Base-by-base conservation (phyloP, 164 flowering plant species). In the Paratinospora sagittata region DNA sequence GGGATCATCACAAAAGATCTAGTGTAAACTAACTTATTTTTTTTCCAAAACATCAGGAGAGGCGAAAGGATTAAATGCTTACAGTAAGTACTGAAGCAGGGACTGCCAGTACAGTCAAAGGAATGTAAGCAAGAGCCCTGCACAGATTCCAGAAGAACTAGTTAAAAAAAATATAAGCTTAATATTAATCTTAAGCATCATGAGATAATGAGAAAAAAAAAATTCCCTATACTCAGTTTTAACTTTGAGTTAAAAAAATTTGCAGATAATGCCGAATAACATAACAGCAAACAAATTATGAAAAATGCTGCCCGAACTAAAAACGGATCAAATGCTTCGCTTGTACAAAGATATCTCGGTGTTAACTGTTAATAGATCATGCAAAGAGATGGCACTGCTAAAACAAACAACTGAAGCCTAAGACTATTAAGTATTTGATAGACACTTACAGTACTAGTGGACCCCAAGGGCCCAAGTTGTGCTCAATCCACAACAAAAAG, bases 401-500 rank as follows among this genome's bases (percentile, higher is more conserved):
- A 30, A 30, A 30, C 34, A 30, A 30, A 4, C 2, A 4, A 30
- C 2, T 4, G 34, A 30, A 30, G 34, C 34, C 34, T 30, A 30
- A 30, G 34, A 30, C 4, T 30, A 30, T 30, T 4, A 30, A 30
- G 34, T 30, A 30, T 43, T 43, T 14, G 14, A 55, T 55, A 58
- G 10, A 85, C n/a, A n/a, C 97, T 88, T 85, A 92, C 97, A 92
- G 78, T 27, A 85, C 92, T 72, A 92, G 79, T 65, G 97, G 97
- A 76, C 97, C 97, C 97, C 97, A 92, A 61, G 89, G 85, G 27
- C 97, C 97, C 75, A 88, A 90, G 77, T 89, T 84, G 34, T 81
- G 70, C 67, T 90, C 82, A 63, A 92, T 84, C 97, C 97, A 90
- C 72, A 80, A 17, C 69, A 92, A 79, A 71, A 90, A 92, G 71